Base-by-base conservation (phyloP, 768 basidiomycete species). In the Russula lepida region DNA sequence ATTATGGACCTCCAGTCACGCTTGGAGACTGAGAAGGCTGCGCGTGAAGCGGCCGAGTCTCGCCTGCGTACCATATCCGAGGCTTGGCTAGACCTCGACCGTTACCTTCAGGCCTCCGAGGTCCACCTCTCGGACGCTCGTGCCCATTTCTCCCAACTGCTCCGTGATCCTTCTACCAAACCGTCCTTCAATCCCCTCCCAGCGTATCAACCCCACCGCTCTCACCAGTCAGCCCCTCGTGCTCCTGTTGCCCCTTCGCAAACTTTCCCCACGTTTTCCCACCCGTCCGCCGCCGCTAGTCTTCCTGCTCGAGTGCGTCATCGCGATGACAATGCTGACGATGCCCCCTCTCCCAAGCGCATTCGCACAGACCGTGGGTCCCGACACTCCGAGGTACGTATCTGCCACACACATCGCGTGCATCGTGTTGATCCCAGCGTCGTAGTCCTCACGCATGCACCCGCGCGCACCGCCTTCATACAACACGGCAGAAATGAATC, bases 291-390 rank as follows among this genome's bases (percentile, higher is more conserved):
- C 25, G 73, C 77, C n/a, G 72, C 67, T 54, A 61, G 73, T 21
- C 71, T 72, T 54, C 67, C 73, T 0, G 60, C 71, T 27, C 72
- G 78, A 8, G 74, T 79, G 32, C 70, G 80, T 30, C 79, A 77
- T 6, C 73, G 80, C 59, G 75, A 78, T 0, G 76, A 72, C 51
- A 78, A 77, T 66, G 64, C 77, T 28, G 80, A 79, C 53, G 74
- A 74, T 19, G 58, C 73, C 32, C 82, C 81, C 0, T 83, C 84
- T 6, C 44, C 72, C 32, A 85, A 85, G 69, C 77, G 79, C 33
- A 62, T 73, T 0, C 74, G 81, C 35, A 68, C 66, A 41, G 78
- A 75, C 13, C 75, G 73, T 59, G 70, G 67, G 30, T 74, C 74
- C 46, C 70, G 73, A 48, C 69, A 72, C 52, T 64, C 68, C 48